A percentile compares a stretch with the other conserved stretches of the same genome.
Conservation (phyloP, 1,284 basidiomycete species). For the Gomphus sp. region DNA sequence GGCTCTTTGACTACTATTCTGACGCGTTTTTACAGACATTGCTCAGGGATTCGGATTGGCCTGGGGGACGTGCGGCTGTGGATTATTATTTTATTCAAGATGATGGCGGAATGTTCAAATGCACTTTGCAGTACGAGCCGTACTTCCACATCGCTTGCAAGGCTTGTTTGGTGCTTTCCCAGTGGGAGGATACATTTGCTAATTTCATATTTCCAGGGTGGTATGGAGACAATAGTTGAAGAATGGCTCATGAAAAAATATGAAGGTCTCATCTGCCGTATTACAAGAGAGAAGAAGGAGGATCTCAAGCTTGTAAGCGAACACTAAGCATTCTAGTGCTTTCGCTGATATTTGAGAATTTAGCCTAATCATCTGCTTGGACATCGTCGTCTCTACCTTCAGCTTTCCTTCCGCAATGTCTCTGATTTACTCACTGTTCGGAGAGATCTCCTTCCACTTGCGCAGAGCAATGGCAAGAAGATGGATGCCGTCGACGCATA, state of each 20-base stretch:
- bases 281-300: slow-evolving; percentile 82
- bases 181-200: background rate
- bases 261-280: slow-evolving; percentile 76
- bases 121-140: slow-evolving; percentile 87
- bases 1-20: background rate
- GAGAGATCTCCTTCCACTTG: slow-evolving; percentile 85
- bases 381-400: slow-evolving; percentile 80
- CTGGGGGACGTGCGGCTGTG: slow-evolving; percentile 80
- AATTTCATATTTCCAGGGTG: slow-evolving; percentile 39
- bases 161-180: slow-evolving; percentile 34
- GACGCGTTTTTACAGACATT: slow-evolving; percentile 52
- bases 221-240: slow-evolving; percentile 86
- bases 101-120: slow-evolving; percentile 94
- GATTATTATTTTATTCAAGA: slow-evolving; percentile 99
- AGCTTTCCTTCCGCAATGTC: slow-evolving; percentile 89
- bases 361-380: slow-evolving; percentile 93
- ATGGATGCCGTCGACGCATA: slow-evolving; percentile 95
- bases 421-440: slow-evolving; percentile 85
- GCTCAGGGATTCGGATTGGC: slow-evolving; percentile 74
- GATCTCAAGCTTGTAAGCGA: slow-evolving; percentile 69
- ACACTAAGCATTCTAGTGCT: background rate
- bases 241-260: slow-evolving; percentile 95
- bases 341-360: background rate
- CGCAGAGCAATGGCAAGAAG: slow-evolving; percentile 86
- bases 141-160: slow-evolving; percentile 93